A percentile compares a stretch with the other conserved stretches of the same genome.
Conservation (phyloP, 352 stramenopile species). For the Phytophthora quininea region DNA sequence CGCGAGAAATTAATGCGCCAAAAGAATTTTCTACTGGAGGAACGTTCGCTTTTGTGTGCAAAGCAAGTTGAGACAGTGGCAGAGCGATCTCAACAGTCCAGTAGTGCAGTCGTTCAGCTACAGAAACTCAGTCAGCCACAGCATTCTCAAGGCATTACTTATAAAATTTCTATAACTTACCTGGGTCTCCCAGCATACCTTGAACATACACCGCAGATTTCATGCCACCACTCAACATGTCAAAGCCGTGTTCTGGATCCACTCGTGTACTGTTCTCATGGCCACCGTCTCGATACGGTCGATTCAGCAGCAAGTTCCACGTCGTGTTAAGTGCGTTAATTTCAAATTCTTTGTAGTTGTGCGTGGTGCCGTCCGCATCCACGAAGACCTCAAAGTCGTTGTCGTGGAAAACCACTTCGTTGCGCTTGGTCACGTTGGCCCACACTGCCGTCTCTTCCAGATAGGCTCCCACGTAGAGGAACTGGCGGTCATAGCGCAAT, state of each 20-base stretch:
- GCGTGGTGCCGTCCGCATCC: slow-evolving; percentile 70
- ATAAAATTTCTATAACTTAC: slow-evolving; percentile 18
- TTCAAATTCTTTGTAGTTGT: slow-evolving; percentile 94
- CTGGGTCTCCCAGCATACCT: slow-evolving; percentile 66
- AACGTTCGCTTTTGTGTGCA: slow-evolving; percentile 38
- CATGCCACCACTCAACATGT: slow-evolving; percentile 65
- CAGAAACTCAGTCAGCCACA: slow-evolving; percentile 1
- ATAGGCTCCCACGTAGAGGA: slow-evolving; percentile 77
- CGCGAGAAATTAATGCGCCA: slow-evolving; percentile 92
- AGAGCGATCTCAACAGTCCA: slow-evolving; percentile 88
- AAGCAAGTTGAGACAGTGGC: slow-evolving; percentile 60
- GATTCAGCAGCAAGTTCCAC: slow-evolving; percentile 90
- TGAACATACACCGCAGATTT: slow-evolving; percentile 55
- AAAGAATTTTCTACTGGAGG: slow-evolving; percentile 46
- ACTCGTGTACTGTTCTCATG: slow-evolving; percentile 84
- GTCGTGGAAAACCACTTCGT: slow-evolving; percentile 83
- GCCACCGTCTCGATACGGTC: slow-evolving; percentile 83
- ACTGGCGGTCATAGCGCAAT: slow-evolving; percentile 70
- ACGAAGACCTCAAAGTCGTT: slow-evolving; percentile 94
- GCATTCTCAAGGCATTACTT: not conserved
- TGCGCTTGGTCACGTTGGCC: slow-evolving; percentile 69
- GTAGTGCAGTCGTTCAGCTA: slow-evolving; percentile 55
- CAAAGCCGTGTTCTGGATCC: slow-evolving; percentile 65
- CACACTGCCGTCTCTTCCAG: slow-evolving; percentile 71
- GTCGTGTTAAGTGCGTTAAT: slow-evolving; percentile 88